Evolutionary conservation across 805 yeast species (phyloP), one percentile per base, ranked within the genome.

Genomic region (Maudiozyma bulderi): DNA sequence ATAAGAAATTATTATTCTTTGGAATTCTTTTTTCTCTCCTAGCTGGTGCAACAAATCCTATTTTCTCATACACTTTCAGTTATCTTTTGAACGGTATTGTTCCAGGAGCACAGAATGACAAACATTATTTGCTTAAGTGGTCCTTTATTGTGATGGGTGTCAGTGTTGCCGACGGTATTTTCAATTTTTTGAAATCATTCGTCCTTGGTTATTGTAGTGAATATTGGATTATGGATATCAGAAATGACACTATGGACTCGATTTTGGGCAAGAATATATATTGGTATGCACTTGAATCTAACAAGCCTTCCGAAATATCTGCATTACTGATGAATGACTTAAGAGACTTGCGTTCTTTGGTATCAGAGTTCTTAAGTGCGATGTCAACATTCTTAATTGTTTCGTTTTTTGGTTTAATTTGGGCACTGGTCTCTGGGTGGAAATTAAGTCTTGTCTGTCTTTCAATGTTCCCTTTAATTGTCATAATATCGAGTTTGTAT

Each of bases 351-450:
- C 73, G 96, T 52, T 65, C 72, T 0, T 65, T 90, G 37, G 73
- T 86, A 1, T 73, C 86, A 0, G 80, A 80, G 41, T 81, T 84
- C 53, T 60, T 86, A 32, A 71, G 81, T 8, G 73, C 82, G 0
- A 41, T 79, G 0, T 55, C 79, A 1, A 76, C 82, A 9, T 73
- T 86, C 39, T 45, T 76, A 2, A 68, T 80, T 0, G 72, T 88
- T 44, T 68, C 84, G 0, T 38, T 70, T 0, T 65, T 80, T 30
- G 95, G 96, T 4, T 52, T 82, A 5, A 68, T 79, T 6, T 93
- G 97, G 97, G 81, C 96, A 0, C 52, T 88, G 1, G 74, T 73
- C 0, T 62, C 74, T 9, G 96, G 96, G 0, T 93, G 98, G 98
- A 85, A 83, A 57, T 68, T 93, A 40, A 78, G 96, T 1, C 67